Evolutionary conservation across 176 grass and related monocot species (phyloP), one percentile per base, ranked within the genome.

Genomic region (Avena insularis): DNA sequence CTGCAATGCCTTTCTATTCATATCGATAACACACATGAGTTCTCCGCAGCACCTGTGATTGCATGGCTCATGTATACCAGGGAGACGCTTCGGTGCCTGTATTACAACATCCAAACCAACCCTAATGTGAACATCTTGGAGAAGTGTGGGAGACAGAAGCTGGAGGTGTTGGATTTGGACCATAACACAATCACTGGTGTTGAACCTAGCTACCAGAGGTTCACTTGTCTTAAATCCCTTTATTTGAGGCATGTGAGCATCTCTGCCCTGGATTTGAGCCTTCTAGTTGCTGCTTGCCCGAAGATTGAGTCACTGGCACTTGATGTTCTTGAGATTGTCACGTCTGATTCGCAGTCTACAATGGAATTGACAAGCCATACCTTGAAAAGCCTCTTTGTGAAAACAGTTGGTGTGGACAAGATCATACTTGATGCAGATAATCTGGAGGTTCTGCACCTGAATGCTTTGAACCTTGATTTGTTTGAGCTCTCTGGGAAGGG

Each of bases 21-120:
- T 73, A 94, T 96, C 3, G 92, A 99, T 76, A 93, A 48, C 70
- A 83, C 66, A 2, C 97, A 96, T 89, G 93, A 99, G 76, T 94
- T 96, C 78, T 94, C 94, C 0, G 94, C 97, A n/a, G 97, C 97
- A 77, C 90, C 92, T 84, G 93, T 99, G 27, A 96, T 99, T 69
- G 94, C 97, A 3, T 99, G 97, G 97, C 89, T 99, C 68, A 92
- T 99, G 92, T 94, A 96, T 87, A 99, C 94, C 47, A 92, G 94
- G 90, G 90, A 94, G 79, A 93, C 92, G 14, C 83, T 99, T 12
- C 84, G 85, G 48, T 94, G 77, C 71, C 77, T 99, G 61, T 96
- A 92, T 61, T 99, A 95, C 75, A 99, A 99, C 89, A 92, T 96
- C 8, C 91, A 87, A 29, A 94, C 97, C 13, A 90, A 63, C 59